A percentile compares a stretch with the other conserved stretches of the same genome.
Evolutionary conservation across 106 monocot species (phyloP).

Genomic region (Acorus gramineus): DNA sequence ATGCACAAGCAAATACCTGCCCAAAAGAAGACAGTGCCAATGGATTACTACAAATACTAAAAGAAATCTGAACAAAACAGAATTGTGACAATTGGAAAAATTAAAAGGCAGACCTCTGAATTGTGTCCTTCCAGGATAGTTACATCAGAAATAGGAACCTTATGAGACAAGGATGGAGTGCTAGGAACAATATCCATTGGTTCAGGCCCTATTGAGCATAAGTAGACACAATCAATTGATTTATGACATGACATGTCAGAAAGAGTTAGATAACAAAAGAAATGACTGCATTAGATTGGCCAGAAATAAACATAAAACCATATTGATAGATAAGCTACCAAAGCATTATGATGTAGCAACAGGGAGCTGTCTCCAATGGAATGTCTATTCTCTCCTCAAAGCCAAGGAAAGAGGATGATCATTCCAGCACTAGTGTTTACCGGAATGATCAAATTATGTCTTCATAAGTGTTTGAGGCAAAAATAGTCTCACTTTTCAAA

Average conservation of each 20-base stretch:
- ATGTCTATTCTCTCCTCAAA: too few relatives aligned
- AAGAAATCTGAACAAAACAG: background rate
- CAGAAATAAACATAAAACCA: too few relatives aligned
- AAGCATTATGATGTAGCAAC: too few relatives aligned
- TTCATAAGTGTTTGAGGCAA: too few relatives aligned
- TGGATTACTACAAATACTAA: background rate
- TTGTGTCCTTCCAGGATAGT: slow-evolving; percentile 89
- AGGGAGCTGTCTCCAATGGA: too few relatives aligned
- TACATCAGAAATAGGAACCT: slow-evolving; percentile 69
- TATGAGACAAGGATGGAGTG: slow-evolving; percentile 22
- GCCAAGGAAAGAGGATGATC: too few relatives aligned
- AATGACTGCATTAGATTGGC: too few relatives aligned
- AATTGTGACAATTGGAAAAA: background rate
- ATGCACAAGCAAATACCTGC: slow-evolving; percentile 98
- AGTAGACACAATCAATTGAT: background rate
- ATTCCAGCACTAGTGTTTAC: too few relatives aligned
- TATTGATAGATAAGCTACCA: too few relatives aligned
- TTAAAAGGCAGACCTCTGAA: slow-evolving; percentile 48
- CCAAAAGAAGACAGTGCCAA: background rate
- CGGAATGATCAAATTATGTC: too few relatives aligned
- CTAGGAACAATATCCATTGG: slow-evolving; percentile 67
- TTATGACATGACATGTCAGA: background rate
- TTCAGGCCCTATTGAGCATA: slow-evolving; percentile 41
- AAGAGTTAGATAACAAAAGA: too few relatives aligned
- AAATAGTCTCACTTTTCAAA: too few relatives aligned